phyloP scores from a whole-genome alignment of 1,284 basidiomycete species.

The Rhodotorula mucilaginosa region DNA sequence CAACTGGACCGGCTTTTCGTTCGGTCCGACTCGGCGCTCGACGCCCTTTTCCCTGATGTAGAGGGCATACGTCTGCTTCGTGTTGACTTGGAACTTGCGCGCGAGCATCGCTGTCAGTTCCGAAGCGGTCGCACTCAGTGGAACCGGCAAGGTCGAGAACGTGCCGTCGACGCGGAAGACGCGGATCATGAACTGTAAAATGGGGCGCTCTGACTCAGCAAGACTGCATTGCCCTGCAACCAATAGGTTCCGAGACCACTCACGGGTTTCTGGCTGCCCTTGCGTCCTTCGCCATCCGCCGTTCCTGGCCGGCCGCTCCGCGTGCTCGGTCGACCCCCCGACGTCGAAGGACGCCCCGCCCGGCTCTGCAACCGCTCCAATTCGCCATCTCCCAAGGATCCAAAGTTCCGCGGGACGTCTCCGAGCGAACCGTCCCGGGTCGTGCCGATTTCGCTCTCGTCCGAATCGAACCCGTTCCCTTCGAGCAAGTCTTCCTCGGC shows the following conservation, averaged over 20 bases:
- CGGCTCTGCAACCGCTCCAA: background rate
- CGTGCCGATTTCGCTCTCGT: slow-evolving; percentile 24
- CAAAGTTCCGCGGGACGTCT: slow-evolving; percentile 28
- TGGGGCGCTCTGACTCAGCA: background rate
- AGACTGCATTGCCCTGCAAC: too few species aligned
- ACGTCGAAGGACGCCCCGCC: slow-evolving; percentile 22
- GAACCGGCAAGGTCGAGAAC: slow-evolving; percentile 43
- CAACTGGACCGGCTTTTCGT: slow-evolving; percentile 81
- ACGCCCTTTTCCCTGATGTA: slow-evolving; percentile 42
- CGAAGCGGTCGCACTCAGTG: slow-evolving; percentile 39
- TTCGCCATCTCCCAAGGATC: slow-evolving; percentile 1
- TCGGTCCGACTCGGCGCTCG: slow-evolving; percentile 74
- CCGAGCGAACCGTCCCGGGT: slow-evolving; percentile 7
- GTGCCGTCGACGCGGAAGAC: slow-evolving; percentile 43
- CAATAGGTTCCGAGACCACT: background rate
- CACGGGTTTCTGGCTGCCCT: slow-evolving; percentile 37
- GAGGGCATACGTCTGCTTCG: slow-evolving; percentile 27
- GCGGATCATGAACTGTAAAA: slow-evolving; percentile 41
- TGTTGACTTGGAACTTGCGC: slow-evolving; percentile 39
- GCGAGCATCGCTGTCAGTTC: slow-evolving; percentile 38
- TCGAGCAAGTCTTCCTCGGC: slow-evolving; percentile 47
- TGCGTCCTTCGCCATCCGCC: slow-evolving; percentile 31
- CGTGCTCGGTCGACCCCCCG: slow-evolving; percentile 25
- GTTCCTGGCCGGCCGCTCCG: slow-evolving; percentile 39
- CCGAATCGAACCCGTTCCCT: slow-evolving; percentile 46